Evolutionary conservation across 2,329 filamentous ascomycete species (phyloP).

Genomic region (Clarireedia homoeocarpa): DNA sequence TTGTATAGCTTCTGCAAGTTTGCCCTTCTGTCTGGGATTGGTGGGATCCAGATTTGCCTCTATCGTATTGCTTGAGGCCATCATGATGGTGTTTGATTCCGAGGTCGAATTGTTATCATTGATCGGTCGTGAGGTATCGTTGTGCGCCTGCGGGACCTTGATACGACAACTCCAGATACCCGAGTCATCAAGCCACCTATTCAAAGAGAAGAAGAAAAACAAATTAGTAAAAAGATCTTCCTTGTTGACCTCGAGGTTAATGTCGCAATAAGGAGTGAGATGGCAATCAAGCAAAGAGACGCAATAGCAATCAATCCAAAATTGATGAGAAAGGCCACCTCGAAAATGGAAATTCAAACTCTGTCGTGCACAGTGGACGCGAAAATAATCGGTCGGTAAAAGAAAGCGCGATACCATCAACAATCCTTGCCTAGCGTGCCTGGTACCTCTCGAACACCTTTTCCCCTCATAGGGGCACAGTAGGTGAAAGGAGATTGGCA

Average conservation of each 20-base stretch:
- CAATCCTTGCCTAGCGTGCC: not conserved
- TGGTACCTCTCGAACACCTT: not conserved
- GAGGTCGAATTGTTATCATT: slow-evolving; percentile 5
- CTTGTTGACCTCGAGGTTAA: not conserved
- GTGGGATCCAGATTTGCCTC: slow-evolving; percentile 21
- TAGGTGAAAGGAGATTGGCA: not conserved
- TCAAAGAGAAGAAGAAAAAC: not conserved
- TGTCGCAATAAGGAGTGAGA: too few species aligned
- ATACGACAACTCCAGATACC: slow-evolving; percentile 29
- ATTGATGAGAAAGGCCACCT: not conserved
- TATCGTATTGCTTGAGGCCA: slow-evolving; percentile 19
- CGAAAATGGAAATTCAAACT: not conserved
- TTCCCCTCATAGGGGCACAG: not conserved
- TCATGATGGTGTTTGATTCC: slow-evolving; percentile 6
- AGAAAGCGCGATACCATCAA: slow-evolving; percentile 2
- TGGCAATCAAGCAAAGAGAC: not conserved
- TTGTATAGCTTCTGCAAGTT: slow-evolving; percentile 28
- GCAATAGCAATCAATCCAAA: not conserved
- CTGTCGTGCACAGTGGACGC: not conserved
- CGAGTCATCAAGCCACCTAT: slow-evolving; percentile 28
- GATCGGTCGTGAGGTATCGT: slow-evolving; percentile 8
- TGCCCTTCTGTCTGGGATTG: slow-evolving; percentile 26
- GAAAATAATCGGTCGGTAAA: slow-evolving; percentile 1
- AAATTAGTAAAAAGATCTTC: slow-evolving; percentile 5
- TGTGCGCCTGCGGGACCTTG: slow-evolving; percentile 20